Evolutionary conservation across 495 filamentous ascomycete genomes (phyloP), one percentile per base, ranked within the genome.

Genomic region (Xanthoparmelia taractica): DNA sequence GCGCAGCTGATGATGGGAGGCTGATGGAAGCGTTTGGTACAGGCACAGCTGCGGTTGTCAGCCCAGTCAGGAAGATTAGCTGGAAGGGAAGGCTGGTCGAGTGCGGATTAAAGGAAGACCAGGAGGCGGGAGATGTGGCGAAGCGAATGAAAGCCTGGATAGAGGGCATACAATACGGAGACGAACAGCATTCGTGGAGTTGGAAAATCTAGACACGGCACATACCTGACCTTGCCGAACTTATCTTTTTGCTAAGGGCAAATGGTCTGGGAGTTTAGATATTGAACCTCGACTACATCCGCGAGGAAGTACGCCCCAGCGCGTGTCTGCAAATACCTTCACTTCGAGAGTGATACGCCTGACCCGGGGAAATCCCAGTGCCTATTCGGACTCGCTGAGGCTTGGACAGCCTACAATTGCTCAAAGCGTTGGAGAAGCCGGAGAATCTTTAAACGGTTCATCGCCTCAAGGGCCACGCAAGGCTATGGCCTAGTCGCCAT

Each of bases 81-180:
- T 97, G 92, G 86, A 84, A 81, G 72, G 91, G 87, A 33, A 75
- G 87, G 70, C 63, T 89, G 69, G 85, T 96, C 2, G 81, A 87
- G 62, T 97, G 93, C 73, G 88, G 89, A 11, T 72, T 96, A 68
- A 80, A 79, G 71, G 84, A 88, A 64, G 76, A 84, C 43, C 82
- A 94, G 74, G 94, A 98, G 76, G 89, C 87, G 11, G 95, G 94
- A 50, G 87, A 91, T 70, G 81, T 97, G 64, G 85, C 94, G 50
- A 77, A 82, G 67, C 80, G 81, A 73, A 90, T 98, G 87, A 96
- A 96, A 85, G 82, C 82, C 67, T 98, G 94, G 94, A 96, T 98
- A 66, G 92, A 96, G 76, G 86, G 79, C 50, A 89, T 92, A 63
- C 92, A 96, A 76, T 97, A 97, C 72, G 94, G 94, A 52, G 91